Evolutionary conservation across 2,329 filamentous ascomycete species (phyloP).

Genomic region (Ceratocystis lukuohia): DNA sequence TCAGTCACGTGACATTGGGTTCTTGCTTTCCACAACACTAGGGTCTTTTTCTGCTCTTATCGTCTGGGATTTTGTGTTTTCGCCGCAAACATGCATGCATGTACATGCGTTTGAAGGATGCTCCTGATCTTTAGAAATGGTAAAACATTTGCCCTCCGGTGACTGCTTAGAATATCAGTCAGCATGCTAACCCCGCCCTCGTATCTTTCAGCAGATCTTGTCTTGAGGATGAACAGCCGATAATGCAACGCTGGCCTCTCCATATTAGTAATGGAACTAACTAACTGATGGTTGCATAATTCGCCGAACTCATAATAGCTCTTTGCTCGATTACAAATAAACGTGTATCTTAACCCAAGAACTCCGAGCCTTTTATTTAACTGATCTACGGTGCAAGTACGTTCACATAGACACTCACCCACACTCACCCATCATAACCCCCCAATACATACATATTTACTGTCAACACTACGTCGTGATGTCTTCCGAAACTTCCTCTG

Average conservation of each 20-base stretch:
- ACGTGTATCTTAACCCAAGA: not conserved
- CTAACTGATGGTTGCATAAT: not conserved
- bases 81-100: not conserved
- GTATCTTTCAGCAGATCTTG: not conserved
- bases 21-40: not conserved
- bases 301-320: not conserved
- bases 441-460: no score
- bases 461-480: not conserved
- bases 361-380: no score
- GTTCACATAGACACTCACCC: not conserved
- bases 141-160: not conserved
- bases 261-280: not conserved
- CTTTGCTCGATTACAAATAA: not conserved
- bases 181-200: not conserved
- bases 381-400: no score
- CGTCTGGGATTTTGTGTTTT: not conserved
- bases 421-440: no score
- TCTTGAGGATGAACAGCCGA: not conserved
- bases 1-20: not conserved
- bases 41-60: not conserved
- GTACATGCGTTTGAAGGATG: not conserved
- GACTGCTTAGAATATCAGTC: not conserved
- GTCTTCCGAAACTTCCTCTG: constrained; percentile 23
- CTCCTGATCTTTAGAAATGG: not conserved
- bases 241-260: not conserved